A percentile compares a stretch with the other conserved stretches of the same genome.
phyloP scores from a whole-genome alignment of 345 rosid genomes.

The Brassica juncea region DNA sequence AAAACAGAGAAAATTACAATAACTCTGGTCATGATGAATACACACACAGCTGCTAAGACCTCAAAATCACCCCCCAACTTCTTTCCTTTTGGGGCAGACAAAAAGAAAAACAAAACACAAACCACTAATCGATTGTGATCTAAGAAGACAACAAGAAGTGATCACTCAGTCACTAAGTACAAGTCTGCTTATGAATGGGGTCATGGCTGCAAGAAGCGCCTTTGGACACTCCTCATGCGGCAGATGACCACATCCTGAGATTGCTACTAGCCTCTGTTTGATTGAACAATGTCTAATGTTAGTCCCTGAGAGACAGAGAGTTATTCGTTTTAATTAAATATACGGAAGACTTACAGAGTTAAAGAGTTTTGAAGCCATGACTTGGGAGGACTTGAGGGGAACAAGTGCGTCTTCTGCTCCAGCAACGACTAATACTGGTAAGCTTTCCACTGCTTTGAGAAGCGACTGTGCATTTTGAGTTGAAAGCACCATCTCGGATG shows the following conservation, averaged over 20 bases:
- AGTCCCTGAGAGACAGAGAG: conserved; percentile 14
- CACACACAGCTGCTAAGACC: conserved; percentile 16
- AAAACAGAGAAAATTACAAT: conserved; percentile 27
- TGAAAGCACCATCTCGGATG: conserved; percentile 74
- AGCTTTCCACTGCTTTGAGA: conserved; percentile 63
- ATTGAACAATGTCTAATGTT: conserved; percentile 3
- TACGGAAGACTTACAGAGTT: conserved; percentile 76
- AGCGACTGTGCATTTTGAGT: conserved; percentile 56
- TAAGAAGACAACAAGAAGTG: conserved; percentile 38
- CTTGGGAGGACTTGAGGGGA: conserved; percentile 77
- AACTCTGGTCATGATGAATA: conserved; percentile 33
- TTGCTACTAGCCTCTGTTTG: conserved; percentile 88
- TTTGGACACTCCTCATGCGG: conserved; percentile 98
- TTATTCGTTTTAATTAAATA: neutral
- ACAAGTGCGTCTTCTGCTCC: conserved; percentile 91
- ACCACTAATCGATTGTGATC: conserved; percentile 36
- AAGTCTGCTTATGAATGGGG: conserved; percentile 77
- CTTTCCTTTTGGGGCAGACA: conserved; percentile 30
- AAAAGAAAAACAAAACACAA: conserved; percentile 8
- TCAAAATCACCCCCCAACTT: conserved; percentile 32
- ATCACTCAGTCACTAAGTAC: conserved; percentile 47
- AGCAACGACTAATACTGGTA: conserved; percentile 76
- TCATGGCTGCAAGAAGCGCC: conserved; percentile 81
- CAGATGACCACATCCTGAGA: conserved; percentile 96
- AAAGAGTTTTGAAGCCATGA: conserved; percentile 78